A percentile compares a stretch with the other conserved stretches of the same genome.
These are phyloP conservation scores for Alopecurus myosuroides DNA, from an alignment of 176 grass and related monocot genomes.

Conservation along the genomic window DNA sequence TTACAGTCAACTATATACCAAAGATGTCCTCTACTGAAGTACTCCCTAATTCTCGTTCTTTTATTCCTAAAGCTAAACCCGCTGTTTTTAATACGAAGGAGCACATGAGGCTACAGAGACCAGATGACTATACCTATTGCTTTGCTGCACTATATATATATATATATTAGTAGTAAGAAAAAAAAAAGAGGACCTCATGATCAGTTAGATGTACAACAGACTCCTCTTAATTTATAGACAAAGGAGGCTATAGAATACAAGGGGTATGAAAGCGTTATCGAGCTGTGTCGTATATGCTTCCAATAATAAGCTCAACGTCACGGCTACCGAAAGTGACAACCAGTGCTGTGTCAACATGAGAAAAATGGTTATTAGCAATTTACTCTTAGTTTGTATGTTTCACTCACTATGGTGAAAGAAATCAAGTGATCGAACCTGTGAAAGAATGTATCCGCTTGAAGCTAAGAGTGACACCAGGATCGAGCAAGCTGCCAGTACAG, in stretches of 20 bases:
- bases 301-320: slow-evolving; percentile 70
- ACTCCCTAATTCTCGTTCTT: not conserved
- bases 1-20: not conserved
- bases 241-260: slow-evolving; percentile 86
- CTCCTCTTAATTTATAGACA: slow-evolving; percentile 48
- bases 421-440: slow-evolving; percentile 50
- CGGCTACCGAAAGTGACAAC: slow-evolving; percentile 72
- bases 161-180: slow-evolving; percentile 11
- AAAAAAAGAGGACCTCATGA: slow-evolving; percentile 21
- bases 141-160: not conserved
- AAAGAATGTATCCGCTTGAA: slow-evolving; percentile 81
- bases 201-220: slow-evolving; percentile 23
- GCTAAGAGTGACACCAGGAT: slow-evolving; percentile 78
- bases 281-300: slow-evolving; percentile 90
- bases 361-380: slow-evolving; percentile 13
- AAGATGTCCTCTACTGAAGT: slow-evolving; percentile 2
- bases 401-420: not conserved
- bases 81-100: not conserved
- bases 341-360: slow-evolving; percentile 64
- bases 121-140: slow-evolving; percentile 4
- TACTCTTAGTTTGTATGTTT: not conserved
- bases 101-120: not conserved
- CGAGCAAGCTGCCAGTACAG: slow-evolving; percentile 70
- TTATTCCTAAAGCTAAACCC: slow-evolving; percentile 9
- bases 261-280: slow-evolving; percentile 95